Evolutionary conservation across 2,329 filamentous ascomycete genomes (phyloP), one percentile per base, ranked within the genome.

Genomic region (Monilinia vaccinii-corymbosi): DNA sequence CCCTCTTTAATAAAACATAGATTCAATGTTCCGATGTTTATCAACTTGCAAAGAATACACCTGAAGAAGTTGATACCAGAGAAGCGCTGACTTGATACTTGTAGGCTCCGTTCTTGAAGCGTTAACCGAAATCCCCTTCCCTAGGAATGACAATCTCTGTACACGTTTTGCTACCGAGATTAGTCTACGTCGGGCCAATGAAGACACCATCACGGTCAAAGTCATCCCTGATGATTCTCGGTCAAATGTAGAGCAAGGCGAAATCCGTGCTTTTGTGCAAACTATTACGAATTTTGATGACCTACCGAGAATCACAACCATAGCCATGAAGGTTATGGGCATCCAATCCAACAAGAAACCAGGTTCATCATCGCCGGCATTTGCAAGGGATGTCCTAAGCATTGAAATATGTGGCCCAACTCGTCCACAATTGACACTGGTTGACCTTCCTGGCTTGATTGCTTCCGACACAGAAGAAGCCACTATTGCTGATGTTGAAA

Each of bases 51-150:
- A 49, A 18, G 16, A 5, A 11, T 49, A 5, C 1, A 16, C 16
- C n/a, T 49, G 28, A 32, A 18, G 16, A 18, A n/a, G 5, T 40
- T n/a, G 38, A 40, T 40, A 2, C 38, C 16, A 40, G 2, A 40
- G 18, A 40, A 2, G 16, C 5, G 16, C 38, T 40, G 14, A 58
- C 8, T 34, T 8, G 10, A 23, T 14, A 21, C 2, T 11, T 16
- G 21, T 23, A 58, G 56, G 80, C 65, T 85, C 82, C 5, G 81
- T 84, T 1, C 76, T 86, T 2, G 82, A 85, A 66, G 82, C 82
- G n/a, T 75, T 87, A 42, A 84, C 82, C 0, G 81, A 81, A 28
- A 82, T 84, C 11, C 78, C 79, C 0, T 86, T 87, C 49, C 84
- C 83, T 0, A 75, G 79, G 59, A 81, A 82, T 62, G 81, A 81